phyloP scores from a whole-genome alignment of 306 rosid species.

The Abrus precatorius region DNA sequence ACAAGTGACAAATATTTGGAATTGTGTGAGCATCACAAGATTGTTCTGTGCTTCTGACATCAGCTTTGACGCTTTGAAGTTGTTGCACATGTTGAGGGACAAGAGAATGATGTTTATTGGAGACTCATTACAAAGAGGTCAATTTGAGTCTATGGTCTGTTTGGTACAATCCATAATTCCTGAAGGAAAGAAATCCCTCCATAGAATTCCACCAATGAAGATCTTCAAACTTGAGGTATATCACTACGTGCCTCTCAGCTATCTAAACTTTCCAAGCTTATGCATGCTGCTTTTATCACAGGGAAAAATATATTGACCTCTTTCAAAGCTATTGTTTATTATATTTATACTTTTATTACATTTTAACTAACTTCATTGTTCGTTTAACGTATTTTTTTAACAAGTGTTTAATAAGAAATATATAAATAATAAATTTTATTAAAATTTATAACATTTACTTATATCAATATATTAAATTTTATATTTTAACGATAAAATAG shows the following conservation, averaged over 20 bases:
- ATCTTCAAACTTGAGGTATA: constrained; percentile 78
- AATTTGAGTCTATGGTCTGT: constrained; percentile 92
- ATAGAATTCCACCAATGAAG: constrained; percentile 85
- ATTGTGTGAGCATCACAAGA: neutral
- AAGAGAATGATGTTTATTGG: constrained; percentile 91
- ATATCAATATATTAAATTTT: no score
- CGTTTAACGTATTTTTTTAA: no score
- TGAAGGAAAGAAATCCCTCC: constrained; percentile 74
- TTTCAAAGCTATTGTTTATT: no score
- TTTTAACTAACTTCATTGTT: no score
- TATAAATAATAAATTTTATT: no score
- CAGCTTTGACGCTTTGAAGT: constrained; percentile 88
- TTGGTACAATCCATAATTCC: constrained; percentile 83
- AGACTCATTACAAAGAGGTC: constrained; percentile 89
- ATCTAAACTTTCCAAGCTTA: neutral
- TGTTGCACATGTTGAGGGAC: constrained; percentile 75
- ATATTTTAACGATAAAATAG: neutral
- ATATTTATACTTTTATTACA: no score
- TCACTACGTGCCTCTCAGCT: neutral
- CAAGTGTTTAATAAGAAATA: no score
- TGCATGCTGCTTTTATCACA: neutral
- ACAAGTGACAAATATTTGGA: neutral
- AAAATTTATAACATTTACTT: no score
- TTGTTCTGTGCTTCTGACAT: neutral
- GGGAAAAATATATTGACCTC: no score